These are phyloP conservation scores for Austroboletus novae-zelandiae DNA, from an alignment of 1,284 basidiomycete species.

Conservation along the genomic window DNA sequence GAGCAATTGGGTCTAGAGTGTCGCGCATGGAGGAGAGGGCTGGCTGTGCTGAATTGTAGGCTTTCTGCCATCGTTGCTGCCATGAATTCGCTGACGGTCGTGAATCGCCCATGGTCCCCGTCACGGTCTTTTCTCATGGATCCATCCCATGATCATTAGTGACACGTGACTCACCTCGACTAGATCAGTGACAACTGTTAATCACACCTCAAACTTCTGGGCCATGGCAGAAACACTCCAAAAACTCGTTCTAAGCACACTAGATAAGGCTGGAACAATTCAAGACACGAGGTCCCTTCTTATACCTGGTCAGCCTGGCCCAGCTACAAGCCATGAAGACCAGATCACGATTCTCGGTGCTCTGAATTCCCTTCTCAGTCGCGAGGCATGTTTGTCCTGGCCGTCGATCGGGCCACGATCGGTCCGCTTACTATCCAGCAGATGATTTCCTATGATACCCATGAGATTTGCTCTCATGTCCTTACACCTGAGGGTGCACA, in stretches of 20 bases:
- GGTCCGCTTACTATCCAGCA: slow-evolving; percentile 35
- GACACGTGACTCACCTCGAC: slow-evolving; percentile 23
- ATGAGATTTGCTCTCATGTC: slow-evolving; percentile 71
- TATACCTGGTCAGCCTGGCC: slow-evolving; percentile 61
- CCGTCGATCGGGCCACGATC: slow-evolving; percentile 4
- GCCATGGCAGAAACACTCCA: slow-evolving; percentile 76
- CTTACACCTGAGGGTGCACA: slow-evolving; percentile 82
- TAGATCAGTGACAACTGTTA: no score
- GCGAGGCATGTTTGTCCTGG: slow-evolving; percentile 60
- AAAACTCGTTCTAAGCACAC: slow-evolving; percentile 71
- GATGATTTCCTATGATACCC: slow-evolving; percentile 86
- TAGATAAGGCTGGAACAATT: slow-evolving; percentile 61
- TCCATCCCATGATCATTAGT: no score
- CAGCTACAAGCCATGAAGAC: slow-evolving; percentile 64
- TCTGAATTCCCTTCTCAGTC: slow-evolving; percentile 83
- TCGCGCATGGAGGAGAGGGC: slow-evolving; percentile 47
- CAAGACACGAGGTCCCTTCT: slow-evolving; percentile 72
- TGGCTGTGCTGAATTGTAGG: slow-evolving; percentile 62
- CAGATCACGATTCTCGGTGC: slow-evolving; percentile 85
- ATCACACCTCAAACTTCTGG: no score
- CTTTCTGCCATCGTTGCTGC: slow-evolving; percentile 49
- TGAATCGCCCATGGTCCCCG: slow-evolving; percentile 18
- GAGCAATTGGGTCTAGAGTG: slow-evolving; percentile 33
- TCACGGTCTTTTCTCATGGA: neutral
- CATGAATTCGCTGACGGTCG: slow-evolving; percentile 11